Percentiles rank a stretch among this genome's conserved stretches.
Evolutionary conservation across 805 yeast genomes (phyloP).

Genomic region (Kodamaea laetipori): DNA sequence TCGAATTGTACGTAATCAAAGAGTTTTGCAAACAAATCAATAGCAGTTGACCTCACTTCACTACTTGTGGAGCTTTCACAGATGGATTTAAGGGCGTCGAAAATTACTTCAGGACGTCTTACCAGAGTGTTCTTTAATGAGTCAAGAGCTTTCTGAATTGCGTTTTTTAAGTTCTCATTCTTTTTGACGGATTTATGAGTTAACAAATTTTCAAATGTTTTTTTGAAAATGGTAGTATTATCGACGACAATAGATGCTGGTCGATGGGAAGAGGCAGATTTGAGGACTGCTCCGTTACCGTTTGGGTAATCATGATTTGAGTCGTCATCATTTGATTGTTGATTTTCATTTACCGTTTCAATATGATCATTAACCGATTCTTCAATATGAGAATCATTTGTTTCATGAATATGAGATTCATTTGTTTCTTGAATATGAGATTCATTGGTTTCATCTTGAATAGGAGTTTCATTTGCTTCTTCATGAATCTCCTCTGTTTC

Average conservation of each 20-base stretch:
- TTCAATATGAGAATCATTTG: too few relatives aligned
- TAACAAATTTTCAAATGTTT: conserved; percentile 59
- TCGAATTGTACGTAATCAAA: conserved; percentile 84
- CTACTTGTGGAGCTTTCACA: conserved; percentile 63
- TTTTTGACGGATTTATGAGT: conserved; percentile 63
- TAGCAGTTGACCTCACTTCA: conserved; percentile 69
- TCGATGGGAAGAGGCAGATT: not conserved
- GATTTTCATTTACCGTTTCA: too few relatives aligned
- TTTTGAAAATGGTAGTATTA: conserved; percentile 40
- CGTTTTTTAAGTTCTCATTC: conserved; percentile 40
- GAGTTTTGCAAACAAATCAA: conserved; percentile 84
- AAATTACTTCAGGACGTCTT: conserved; percentile 55
- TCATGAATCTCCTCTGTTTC: too few relatives aligned
- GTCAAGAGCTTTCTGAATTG: conserved; percentile 45
- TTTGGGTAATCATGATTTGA: not conserved
- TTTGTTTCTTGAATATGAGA: too few relatives aligned
- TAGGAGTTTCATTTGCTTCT: too few relatives aligned
- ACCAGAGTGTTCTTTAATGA: conserved; percentile 39
- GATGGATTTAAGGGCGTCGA: conserved; percentile 75
- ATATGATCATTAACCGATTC: too few relatives aligned
- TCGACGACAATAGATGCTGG: conserved; percentile 18
- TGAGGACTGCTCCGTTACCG: not conserved
- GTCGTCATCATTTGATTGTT: too few relatives aligned
- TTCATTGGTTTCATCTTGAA: too few relatives aligned
- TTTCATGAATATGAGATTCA: too few relatives aligned